Conservation (phyloP, 2,329 filamentous ascomycete species). For the Trichoderma brevicompactum region DNA sequence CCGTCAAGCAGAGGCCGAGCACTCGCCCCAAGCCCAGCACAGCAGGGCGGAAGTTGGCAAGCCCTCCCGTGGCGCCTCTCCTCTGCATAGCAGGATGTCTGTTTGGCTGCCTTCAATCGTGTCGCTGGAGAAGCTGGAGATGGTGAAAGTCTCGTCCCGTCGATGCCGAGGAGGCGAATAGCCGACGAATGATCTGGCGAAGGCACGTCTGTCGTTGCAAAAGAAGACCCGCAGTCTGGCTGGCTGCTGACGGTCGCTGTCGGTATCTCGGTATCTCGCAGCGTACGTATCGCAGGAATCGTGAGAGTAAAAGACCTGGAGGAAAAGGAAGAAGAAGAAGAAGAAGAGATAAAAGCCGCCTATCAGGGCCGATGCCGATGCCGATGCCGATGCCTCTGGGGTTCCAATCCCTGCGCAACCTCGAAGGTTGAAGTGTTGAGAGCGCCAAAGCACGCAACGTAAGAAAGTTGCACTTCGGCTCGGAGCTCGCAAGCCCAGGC, state of each 20-base stretch:
- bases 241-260: slow-evolving; percentile 14
- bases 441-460: background rate
- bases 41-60: slow-evolving; percentile 51
- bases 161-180: background rate
- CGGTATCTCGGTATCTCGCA: background rate
- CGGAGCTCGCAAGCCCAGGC: background rate
- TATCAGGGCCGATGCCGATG: background rate
- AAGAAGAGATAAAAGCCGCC: background rate
- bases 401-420: slow-evolving; percentile 24
- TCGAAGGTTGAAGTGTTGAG: background rate
- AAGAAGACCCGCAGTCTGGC: slow-evolving; percentile 11
- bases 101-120: background rate
- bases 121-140: background rate
- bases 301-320: background rate
- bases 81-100: slow-evolving; percentile 36
- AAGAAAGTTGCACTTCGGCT: background rate
- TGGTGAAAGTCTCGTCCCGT: background rate
- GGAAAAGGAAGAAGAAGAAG: background rate
- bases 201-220: background rate
- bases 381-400: background rate
- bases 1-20: slow-evolving; percentile 55
- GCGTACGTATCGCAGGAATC: background rate
- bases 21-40: slow-evolving; percentile 57
- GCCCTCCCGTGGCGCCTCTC: slow-evolving; percentile 38
- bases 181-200: background rate